Conservation (phyloP, 2,329 filamentous ascomycete species). For the Aspergillus luchuensis region DNA sequence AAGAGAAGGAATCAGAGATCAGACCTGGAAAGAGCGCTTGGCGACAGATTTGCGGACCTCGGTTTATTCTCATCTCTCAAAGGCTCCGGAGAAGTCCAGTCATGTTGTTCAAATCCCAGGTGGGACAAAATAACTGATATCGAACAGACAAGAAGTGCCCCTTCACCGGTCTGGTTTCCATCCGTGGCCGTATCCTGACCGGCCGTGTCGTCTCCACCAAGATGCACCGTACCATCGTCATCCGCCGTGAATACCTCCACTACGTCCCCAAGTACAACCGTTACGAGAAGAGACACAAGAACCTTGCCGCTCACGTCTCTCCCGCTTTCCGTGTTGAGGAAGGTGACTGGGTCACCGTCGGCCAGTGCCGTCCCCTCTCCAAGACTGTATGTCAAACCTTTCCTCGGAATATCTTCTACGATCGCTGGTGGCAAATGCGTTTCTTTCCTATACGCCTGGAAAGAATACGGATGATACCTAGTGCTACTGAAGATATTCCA, state of each 20-base stretch:
- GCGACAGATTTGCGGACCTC: neutral
- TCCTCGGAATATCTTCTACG: neutral
- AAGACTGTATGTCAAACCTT: conserved; percentile 80
- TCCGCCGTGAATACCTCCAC: conserved; percentile 99
- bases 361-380: conserved; percentile 98
- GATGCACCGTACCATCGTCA: conserved; percentile 99
- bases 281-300: conserved; percentile 99
- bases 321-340: conserved; percentile 99
- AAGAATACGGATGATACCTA: neutral
- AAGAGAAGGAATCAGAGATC: neutral
- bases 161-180: conserved; percentile 98
- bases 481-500: neutral
- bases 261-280: conserved; percentile 99
- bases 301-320: conserved; percentile 97
- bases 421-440: neutral
- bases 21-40: neutral
- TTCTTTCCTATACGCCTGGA: neutral
- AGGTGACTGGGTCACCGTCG: conserved; percentile 98
- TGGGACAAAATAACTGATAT: conserved; percentile 29
- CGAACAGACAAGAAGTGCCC: conserved; percentile 98
- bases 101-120: conserved; percentile 2
- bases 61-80: conserved; percentile 19
- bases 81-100: conserved; percentile 11
- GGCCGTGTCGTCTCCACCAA: conserved; percentile 99
- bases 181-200: conserved; percentile 99